These are phyloP conservation scores for Auricularia sp. DNA, from an alignment of 768 basidiomycete genomes.

Conservation along the genomic window DNA sequence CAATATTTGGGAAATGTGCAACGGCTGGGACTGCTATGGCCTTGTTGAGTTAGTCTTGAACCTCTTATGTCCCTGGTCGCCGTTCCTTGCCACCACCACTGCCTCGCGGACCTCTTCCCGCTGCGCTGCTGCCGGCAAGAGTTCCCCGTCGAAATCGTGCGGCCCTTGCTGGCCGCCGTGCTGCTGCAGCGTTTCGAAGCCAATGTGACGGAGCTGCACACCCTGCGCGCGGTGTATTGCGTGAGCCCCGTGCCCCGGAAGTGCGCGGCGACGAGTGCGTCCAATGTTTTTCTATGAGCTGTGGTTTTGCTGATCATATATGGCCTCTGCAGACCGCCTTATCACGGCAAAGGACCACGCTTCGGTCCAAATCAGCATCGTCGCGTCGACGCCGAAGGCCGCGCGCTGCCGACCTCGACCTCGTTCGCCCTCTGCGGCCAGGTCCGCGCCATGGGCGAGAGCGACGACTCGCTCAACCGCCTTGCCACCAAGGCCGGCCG, in stretches of 20 bases:
- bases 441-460: slow-evolving; percentile 90
- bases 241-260: slow-evolving; percentile 76
- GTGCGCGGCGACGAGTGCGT: slow-evolving; percentile 93
- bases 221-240: slow-evolving; percentile 24
- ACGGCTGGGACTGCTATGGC: no score
- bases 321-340: slow-evolving; percentile 62
- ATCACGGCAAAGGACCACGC: slow-evolving; percentile 99
- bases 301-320: neutral
- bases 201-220: slow-evolving; percentile 37
- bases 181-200: slow-evolving; percentile 23
- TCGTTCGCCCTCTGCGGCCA: slow-evolving; percentile 92
- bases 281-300: neutral
- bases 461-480: slow-evolving; percentile 93
- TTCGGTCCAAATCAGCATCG: slow-evolving; percentile 92
- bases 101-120: slow-evolving; percentile 38
- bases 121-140: slow-evolving; percentile 38
- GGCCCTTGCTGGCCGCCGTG: slow-evolving; percentile 20
- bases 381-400: slow-evolving; percentile 84
- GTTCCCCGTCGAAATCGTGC: slow-evolving; percentile 20
- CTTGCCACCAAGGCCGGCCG: slow-evolving; percentile 90
- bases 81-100: no score
- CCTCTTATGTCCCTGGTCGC: no score
- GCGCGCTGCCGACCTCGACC: slow-evolving; percentile 66
- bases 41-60: no score
- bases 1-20: no score